phyloP scores from a whole-genome alignment of 768 basidiomycete genomes.

The Cystoderma amianthinum region DNA sequence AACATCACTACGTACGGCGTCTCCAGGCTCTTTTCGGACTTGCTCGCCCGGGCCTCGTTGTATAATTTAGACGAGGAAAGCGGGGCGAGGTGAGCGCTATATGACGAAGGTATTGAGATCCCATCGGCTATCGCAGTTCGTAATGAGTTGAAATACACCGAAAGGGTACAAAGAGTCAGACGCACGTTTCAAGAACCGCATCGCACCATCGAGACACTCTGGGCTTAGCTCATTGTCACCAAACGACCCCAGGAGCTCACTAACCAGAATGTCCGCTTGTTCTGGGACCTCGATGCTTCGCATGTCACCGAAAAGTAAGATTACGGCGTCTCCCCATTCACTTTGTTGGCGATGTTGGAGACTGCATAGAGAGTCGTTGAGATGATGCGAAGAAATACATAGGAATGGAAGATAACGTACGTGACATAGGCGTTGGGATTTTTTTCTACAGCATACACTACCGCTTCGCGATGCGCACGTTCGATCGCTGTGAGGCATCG shows the following conservation, averaged over 20 bases:
- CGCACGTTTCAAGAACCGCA: constrained; percentile 88
- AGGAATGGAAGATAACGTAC: constrained; percentile 39
- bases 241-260: constrained; percentile 94
- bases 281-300: constrained; percentile 77
- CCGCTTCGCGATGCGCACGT: constrained; percentile 52
- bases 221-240: constrained; percentile 98
- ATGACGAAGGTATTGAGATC: constrained; percentile 94
- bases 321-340: constrained; percentile 81
- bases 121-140: constrained; percentile 57
- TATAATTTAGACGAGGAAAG: constrained; percentile 91
- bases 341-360: constrained; percentile 74
- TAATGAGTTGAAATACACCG: neutral
- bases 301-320: constrained; percentile 95
- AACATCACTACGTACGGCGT: constrained; percentile 99
- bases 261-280: constrained; percentile 87
- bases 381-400: constrained; percentile 4
- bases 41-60: constrained; percentile 67
- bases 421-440: constrained; percentile 95
- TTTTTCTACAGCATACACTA: constrained; percentile 90
- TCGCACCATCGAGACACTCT: constrained; percentile 94
- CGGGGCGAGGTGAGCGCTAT: constrained; percentile 92
- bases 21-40: constrained; percentile 70
- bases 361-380: constrained; percentile 30
- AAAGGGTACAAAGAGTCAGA: constrained; percentile 6
- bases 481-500: constrained; percentile 75